phyloP scores from a whole-genome alignment of 176 grass and related monocot genomes.

The Urochloa ruziziensis region DNA sequence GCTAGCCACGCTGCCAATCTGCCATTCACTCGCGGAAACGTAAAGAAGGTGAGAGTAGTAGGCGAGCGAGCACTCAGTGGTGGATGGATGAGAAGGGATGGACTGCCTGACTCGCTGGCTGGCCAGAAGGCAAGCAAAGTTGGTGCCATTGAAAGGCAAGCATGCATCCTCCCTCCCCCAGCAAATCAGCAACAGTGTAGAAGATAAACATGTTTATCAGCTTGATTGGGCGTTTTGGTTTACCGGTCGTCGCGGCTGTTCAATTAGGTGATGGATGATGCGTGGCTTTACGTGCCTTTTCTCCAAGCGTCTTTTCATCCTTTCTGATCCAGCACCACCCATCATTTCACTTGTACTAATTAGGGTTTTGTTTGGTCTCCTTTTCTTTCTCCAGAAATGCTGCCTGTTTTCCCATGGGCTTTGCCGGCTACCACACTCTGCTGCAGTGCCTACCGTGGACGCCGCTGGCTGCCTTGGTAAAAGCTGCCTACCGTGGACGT shows the following conservation, averaged over 20 bases:
- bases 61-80: constrained; percentile 41
- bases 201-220: constrained; percentile 1
- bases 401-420: neutral
- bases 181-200: neutral
- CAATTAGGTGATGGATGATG: constrained; percentile 11
- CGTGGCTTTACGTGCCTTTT: constrained; percentile 11
- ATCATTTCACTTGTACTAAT: neutral
- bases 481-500: constrained; percentile 28
- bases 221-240: constrained; percentile 3
- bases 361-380: neutral
- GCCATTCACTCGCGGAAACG: constrained; percentile 36
- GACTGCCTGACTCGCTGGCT: no score
- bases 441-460: constrained; percentile 12
- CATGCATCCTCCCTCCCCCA: neutral
- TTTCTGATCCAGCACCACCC: neutral
- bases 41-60: constrained; percentile 37
- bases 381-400: no score
- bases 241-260: neutral
- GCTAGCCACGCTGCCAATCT: neutral
- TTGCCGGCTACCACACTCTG: neutral
- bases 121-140: neutral
- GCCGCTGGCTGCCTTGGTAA: neutral
- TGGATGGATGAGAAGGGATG: neutral
- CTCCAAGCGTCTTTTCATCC: constrained; percentile 7
- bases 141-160: constrained; percentile 27